Conservation (phyloP, 179 eudicot genomes). For the Spergularia azorica region DNA sequence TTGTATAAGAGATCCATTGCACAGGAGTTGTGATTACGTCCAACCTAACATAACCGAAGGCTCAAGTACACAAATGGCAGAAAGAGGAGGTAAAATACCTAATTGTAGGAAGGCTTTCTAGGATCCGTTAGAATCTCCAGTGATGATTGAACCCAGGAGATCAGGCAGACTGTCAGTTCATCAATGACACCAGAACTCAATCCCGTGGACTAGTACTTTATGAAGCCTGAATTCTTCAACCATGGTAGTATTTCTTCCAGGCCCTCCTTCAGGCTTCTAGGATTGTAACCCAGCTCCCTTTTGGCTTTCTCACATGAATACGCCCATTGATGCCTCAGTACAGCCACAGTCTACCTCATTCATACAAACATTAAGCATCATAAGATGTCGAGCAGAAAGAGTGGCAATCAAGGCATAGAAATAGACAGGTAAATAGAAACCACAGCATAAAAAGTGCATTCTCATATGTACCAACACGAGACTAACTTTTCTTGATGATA, state of each 20-base stretch:
- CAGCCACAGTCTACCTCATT: constrained; percentile 55
- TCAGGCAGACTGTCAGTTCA: background rate
- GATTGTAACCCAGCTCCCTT: constrained; percentile 65
- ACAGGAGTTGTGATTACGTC: no score
- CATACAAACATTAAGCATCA: background rate
- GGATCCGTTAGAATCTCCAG: background rate
- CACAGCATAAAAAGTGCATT: background rate
- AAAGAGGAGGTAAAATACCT: background rate
- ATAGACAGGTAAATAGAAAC: background rate
- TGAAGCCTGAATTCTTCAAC: constrained; percentile 64
- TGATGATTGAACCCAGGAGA: background rate
- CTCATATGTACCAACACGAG: background rate
- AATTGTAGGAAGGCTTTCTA: background rate
- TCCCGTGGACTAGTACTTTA: constrained; percentile 51
- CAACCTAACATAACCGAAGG: no score
- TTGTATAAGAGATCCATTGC: no score
- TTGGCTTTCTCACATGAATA: constrained; percentile 85
- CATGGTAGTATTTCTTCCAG: constrained; percentile 75
- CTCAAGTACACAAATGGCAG: background rate
- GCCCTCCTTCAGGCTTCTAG: constrained; percentile 89
- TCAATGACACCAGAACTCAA: background rate
- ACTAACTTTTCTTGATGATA: background rate
- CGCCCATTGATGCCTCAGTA: constrained; percentile 83
- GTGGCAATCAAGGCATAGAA: background rate
- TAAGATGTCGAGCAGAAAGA: background rate